A percentile compares a stretch with the other conserved stretches of the same genome.
These are phyloP conservation scores for Nothophytophthora sp. DNA, from an alignment of 352 stramenopile species.

Conservation along the genomic window DNA sequence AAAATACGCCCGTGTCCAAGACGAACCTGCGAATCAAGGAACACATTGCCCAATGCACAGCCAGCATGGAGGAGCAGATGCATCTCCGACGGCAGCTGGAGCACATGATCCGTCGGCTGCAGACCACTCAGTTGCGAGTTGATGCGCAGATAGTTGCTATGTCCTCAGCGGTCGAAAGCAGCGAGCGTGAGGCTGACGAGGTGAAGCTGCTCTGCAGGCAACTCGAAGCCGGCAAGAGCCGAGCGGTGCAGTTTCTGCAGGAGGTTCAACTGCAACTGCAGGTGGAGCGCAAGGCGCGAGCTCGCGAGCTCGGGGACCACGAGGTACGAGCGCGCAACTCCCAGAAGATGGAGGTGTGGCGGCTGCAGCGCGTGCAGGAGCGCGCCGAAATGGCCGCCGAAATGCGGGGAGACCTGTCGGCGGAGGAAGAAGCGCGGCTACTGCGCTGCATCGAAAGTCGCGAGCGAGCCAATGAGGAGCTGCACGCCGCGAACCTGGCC, in stretches of 20 bases:
- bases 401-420: conserved; percentile 69
- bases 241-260: conserved; percentile 75
- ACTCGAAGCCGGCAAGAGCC: conserved; percentile 74
- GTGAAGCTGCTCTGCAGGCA: conserved; percentile 77
- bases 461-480: conserved; percentile 60
- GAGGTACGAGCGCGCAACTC: conserved; percentile 81
- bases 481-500: conserved; percentile 63
- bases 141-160: conserved; percentile 72
- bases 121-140: conserved; percentile 73
- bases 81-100: conserved; percentile 68
- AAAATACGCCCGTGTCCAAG: conserved; percentile 75
- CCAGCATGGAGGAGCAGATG: conserved; percentile 83
- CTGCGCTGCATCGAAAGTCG: conserved; percentile 64
- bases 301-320: conserved; percentile 69
- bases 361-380: conserved; percentile 69
- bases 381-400: conserved; percentile 77
- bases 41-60: conserved; percentile 65
- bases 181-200: conserved; percentile 63
- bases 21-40: conserved; percentile 68
- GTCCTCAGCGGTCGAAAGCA: conserved; percentile 64
- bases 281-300: conserved; percentile 60
- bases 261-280: conserved; percentile 79
- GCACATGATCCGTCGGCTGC: conserved; percentile 81
- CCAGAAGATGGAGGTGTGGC: conserved; percentile 82
- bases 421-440: conserved; percentile 59